Evolutionary conservation across 2,329 filamentous ascomycete genomes (phyloP).

Genomic region (Diaporthe amygdali): DNA sequence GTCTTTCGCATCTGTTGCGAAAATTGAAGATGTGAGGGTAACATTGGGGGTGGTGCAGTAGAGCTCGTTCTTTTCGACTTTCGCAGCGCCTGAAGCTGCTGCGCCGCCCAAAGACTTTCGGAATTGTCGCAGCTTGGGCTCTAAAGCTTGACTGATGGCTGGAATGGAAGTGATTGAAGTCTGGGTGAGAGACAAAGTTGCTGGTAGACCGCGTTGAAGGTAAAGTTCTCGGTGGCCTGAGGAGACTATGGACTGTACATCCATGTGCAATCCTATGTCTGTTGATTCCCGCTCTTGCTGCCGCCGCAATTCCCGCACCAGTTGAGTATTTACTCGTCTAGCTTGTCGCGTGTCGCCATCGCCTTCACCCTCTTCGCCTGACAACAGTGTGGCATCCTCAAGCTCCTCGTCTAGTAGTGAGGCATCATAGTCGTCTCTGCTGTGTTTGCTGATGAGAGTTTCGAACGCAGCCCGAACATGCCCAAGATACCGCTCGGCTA

Average conservation of each 20-base stretch:
- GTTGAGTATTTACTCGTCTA: not conserved
- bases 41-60: slow-evolving; percentile 32
- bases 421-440: slow-evolving; percentile 47
- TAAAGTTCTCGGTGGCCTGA: not conserved
- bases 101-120: not conserved
- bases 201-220: not conserved
- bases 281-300: slow-evolving; percentile 20
- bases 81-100: slow-evolving; percentile 32
- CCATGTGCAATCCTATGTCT: slow-evolving; percentile 39
- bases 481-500: slow-evolving; percentile 47
- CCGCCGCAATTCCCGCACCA: not conserved
- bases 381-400: slow-evolving; percentile 33
- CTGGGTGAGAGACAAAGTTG: not conserved
- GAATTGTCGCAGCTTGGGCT: not conserved
- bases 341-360: slow-evolving; percentile 37
- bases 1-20: slow-evolving; percentile 35
- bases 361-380: slow-evolving; percentile 54
- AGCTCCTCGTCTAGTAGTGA: slow-evolving; percentile 44
- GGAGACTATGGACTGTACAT: slow-evolving; percentile 27
- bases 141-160: not conserved
- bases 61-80: slow-evolving; percentile 47
- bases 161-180: slow-evolving; percentile 5
- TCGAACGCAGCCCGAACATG: slow-evolving; percentile 51
- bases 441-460: slow-evolving; percentile 49
- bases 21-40: slow-evolving; percentile 46